Percentiles rank a stretch among this genome's conserved stretches.
Evolutionary conservation across 768 basidiomycete genomes (phyloP).

Genomic region (Mycena olivaceomarginata): DNA sequence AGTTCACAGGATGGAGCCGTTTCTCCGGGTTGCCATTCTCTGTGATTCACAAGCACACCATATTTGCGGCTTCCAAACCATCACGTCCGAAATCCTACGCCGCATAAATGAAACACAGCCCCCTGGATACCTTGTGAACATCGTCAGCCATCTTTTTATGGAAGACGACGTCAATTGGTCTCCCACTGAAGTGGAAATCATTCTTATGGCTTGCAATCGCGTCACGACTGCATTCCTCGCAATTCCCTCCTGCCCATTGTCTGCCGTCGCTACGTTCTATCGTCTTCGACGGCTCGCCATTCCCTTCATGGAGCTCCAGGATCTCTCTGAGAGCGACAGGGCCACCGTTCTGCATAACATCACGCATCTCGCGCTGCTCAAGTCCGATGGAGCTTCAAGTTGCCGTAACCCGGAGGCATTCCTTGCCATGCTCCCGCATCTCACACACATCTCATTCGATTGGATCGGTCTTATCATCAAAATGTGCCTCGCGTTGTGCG

Average conservation of each 20-base stretch:
- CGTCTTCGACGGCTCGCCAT: constrained; percentile 6
- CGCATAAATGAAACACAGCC: constrained; percentile 7
- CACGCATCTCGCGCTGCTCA: constrained; percentile 9
- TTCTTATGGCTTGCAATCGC: constrained; percentile 10
- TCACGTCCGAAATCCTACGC: constrained; percentile 7
- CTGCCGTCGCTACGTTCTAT: constrained; percentile 9
- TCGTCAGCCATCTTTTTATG: constrained; percentile 5
- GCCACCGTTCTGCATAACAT: constrained; percentile 7
- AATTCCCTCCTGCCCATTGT: constrained; percentile 8
- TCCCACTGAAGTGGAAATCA: constrained; percentile 13
- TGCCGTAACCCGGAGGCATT: constrained; percentile 4
- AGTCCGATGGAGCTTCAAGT: constrained; percentile 4
- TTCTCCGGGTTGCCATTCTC: constrained; percentile 8
- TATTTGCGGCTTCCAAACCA: constrained; percentile 6
- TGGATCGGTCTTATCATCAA: not conserved
- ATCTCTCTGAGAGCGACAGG: constrained; percentile 7
- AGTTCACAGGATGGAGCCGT: not conserved
- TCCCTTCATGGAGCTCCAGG: constrained; percentile 5
- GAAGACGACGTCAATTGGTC: constrained; percentile 8
- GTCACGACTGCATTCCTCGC: constrained; percentile 12
- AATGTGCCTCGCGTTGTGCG: constrained; percentile 4
- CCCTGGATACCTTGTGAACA: not conserved
- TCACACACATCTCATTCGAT: constrained; percentile 10
- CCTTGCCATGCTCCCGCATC: constrained; percentile 13
- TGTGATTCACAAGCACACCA: constrained; percentile 12